Conservation (phyloP, 352 stramenopile genomes). For the Plasmopara viticola region DNA sequence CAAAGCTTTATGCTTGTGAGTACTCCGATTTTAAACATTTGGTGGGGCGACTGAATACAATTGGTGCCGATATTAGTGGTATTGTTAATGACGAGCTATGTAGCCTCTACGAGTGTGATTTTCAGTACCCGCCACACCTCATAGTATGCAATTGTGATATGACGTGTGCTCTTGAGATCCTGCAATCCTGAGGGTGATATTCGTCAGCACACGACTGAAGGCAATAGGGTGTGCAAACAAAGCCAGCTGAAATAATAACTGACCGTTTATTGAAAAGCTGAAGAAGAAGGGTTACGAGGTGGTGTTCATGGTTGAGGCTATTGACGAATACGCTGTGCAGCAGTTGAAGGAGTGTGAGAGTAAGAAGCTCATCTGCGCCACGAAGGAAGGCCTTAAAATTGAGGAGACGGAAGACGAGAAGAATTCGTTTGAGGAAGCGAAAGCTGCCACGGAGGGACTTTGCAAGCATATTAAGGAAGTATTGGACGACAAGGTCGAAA, state of each 20-base stretch:
- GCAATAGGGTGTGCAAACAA: too few relatives aligned
- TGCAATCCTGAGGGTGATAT: too few relatives aligned
- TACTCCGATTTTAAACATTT: too few relatives aligned
- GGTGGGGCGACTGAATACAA: too few relatives aligned
- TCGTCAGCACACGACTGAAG: too few relatives aligned
- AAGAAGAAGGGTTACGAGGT: slow-evolving; percentile 99
- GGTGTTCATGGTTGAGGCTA: slow-evolving; percentile 99
- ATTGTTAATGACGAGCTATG: too few relatives aligned
- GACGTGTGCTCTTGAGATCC: too few relatives aligned
- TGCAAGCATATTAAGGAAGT: slow-evolving; percentile 99
- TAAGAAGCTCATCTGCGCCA: slow-evolving; percentile 99
- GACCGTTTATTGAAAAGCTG: slow-evolving; percentile 99
- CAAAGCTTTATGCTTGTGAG: too few relatives aligned
- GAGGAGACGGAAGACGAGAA: slow-evolving; percentile 96
- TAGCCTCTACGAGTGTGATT: too few relatives aligned
- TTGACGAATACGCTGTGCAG: slow-evolving; percentile 99
- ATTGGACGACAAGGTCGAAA: slow-evolving; percentile 99
- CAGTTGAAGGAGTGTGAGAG: slow-evolving; percentile 99
- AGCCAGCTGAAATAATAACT: slow-evolving; percentile 74
- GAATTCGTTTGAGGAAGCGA: slow-evolving; percentile 98
- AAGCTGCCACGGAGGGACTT: slow-evolving; percentile 94
- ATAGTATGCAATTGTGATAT: too few relatives aligned
- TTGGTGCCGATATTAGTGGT: too few relatives aligned
- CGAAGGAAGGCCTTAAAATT: slow-evolving; percentile 97
- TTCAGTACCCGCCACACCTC: too few relatives aligned